phyloP scores from a whole-genome alignment of 2,329 filamentous ascomycete species.

The Lachnellula suecica region DNA sequence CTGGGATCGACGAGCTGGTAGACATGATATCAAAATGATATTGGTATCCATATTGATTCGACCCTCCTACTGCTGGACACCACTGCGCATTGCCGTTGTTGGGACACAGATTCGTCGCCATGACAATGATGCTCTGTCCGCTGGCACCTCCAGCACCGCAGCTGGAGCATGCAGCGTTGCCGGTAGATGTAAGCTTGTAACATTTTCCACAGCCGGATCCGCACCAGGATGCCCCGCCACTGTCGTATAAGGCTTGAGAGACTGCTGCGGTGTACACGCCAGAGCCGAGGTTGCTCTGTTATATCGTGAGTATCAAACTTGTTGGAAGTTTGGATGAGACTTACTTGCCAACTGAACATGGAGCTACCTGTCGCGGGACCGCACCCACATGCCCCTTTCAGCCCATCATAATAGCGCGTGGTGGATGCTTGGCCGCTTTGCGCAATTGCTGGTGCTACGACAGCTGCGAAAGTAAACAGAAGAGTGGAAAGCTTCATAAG shows the following conservation, averaged over 20 bases:
- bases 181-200: constrained; percentile 32
- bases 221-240: constrained; percentile 23
- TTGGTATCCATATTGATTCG: constrained; percentile 35
- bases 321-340: neutral
- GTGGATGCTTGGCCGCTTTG: neutral
- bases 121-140: constrained; percentile 30
- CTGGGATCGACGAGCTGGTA: constrained; percentile 10
- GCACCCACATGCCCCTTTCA: constrained; percentile 34
- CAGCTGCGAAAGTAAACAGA: neutral
- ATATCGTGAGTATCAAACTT: no score
- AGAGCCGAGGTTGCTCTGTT: constrained; percentile 7
- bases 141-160: constrained; percentile 24
- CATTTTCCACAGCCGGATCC: constrained; percentile 32
- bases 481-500: neutral
- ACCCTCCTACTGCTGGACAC: constrained; percentile 33
- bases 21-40: constrained; percentile 40
- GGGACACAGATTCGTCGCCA: constrained; percentile 37
- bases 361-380: constrained; percentile 25
- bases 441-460: neutral
- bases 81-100: constrained; percentile 36
- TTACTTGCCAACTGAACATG: constrained; percentile 29
- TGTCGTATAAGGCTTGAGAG: constrained; percentile 25
- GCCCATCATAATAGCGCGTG: constrained; percentile 33
- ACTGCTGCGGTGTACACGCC: constrained; percentile 29
- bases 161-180: constrained; percentile 20